These are phyloP conservation scores for Coemansia sp. DNA, from an alignment of 192 early-diverging fungal genomes.

Conservation along the genomic window DNA sequence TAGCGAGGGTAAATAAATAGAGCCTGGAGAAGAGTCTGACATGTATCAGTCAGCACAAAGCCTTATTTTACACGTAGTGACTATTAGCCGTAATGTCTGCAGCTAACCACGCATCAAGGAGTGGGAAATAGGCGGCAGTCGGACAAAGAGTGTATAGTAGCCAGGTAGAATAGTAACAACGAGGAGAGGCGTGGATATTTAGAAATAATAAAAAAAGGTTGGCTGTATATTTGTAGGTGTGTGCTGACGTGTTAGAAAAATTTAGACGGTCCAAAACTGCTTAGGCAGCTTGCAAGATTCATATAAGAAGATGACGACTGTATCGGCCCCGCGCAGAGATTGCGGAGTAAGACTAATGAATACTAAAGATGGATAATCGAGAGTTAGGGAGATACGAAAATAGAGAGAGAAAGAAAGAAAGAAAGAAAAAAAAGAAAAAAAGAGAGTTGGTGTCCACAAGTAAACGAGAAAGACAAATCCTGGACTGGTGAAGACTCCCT, in stretches of 20 bases:
- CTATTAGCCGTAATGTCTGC: conserved; percentile 2
- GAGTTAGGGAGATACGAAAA: background rate
- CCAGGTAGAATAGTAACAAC: background rate
- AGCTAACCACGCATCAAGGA: background rate
- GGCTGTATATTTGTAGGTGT: no score
- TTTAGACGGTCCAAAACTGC: background rate
- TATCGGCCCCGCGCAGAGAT: background rate
- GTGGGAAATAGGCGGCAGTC: background rate
- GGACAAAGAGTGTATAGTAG: background rate
- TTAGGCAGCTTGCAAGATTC: background rate
- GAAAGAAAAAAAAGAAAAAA: conserved; percentile 10
- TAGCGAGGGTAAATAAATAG: background rate
- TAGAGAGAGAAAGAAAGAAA: background rate
- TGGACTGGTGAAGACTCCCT: background rate
- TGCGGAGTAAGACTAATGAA: background rate
- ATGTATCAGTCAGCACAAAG: no score
- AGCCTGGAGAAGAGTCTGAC: background rate
- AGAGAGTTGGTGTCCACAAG: conserved; percentile 3
- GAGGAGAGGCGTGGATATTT: background rate
- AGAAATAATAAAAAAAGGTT: background rate
- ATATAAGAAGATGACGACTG: background rate
- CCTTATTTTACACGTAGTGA: background rate
- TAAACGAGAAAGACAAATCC: background rate
- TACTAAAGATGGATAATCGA: background rate
- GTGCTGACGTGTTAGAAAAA: background rate